phyloP scores from a whole-genome alignment of 306 rosid genomes.

The Cicer chorassanicum region DNA sequence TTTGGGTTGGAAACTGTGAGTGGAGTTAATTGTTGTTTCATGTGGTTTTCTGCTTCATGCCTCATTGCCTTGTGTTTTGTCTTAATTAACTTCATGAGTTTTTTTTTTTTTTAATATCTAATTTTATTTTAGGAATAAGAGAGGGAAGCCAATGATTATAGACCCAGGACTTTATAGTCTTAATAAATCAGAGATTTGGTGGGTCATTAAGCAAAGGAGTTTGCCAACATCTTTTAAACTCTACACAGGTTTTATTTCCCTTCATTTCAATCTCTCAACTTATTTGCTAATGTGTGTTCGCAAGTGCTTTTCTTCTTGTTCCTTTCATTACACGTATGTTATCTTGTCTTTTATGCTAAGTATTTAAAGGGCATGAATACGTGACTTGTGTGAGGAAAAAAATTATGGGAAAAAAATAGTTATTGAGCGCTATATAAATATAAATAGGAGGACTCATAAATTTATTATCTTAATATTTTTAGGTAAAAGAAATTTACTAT shows the following conservation, averaged over 20 bases:
- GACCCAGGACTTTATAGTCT: slow-evolving; percentile 84
- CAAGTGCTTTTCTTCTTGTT: slow-evolving; percentile 8
- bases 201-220: slow-evolving; percentile 76
- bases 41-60: slow-evolving; percentile 12
- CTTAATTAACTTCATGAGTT: neutral
- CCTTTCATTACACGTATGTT: slow-evolving; percentile 13
- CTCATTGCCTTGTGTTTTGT: neutral
- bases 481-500: too few relatives aligned
- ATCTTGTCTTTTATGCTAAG: neutral
- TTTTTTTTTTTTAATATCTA: slow-evolving; percentile 17
- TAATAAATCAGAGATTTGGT: slow-evolving; percentile 94
- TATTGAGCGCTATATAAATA: too few relatives aligned
- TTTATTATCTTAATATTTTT: too few relatives aligned
- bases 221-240: slow-evolving; percentile 89
- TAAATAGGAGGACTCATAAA: too few relatives aligned
- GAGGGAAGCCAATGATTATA: slow-evolving; percentile 83
- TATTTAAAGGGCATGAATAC: neutral
- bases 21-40: neutral
- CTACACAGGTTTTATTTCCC: slow-evolving; percentile 71
- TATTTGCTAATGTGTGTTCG: neutral
- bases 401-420: too few relatives aligned
- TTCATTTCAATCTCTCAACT: slow-evolving; percentile 10
- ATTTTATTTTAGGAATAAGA: slow-evolving; percentile 76
- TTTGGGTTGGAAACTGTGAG: slow-evolving; percentile 90
- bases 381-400: too few relatives aligned